A percentile compares a stretch with the other conserved stretches of the same genome.
Conservation (phyloP, 768 basidiomycete genomes). For the Strobilomyces echinocephalus region DNA sequence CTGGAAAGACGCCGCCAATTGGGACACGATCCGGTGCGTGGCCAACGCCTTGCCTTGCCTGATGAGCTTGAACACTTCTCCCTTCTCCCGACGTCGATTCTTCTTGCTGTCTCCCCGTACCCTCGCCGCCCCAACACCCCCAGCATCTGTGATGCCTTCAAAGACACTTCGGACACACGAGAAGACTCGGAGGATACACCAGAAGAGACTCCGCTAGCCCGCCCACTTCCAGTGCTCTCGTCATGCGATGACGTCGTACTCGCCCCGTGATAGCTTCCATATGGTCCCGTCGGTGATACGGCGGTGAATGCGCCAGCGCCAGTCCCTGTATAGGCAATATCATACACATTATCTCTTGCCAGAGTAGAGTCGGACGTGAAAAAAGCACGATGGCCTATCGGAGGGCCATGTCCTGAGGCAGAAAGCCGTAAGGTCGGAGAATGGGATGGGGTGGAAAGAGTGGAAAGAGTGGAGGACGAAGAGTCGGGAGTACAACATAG, state of each 20-base stretch:
- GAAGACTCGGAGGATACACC: conserved; percentile 13
- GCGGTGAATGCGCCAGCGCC: conserved; percentile 14
- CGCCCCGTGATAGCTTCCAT: conserved; percentile 19
- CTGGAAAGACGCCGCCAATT: not conserved
- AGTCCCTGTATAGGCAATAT: conserved; percentile 9
- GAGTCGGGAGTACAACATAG: not conserved
- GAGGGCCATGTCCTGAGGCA: not conserved
- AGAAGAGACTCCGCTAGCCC: conserved; percentile 12
- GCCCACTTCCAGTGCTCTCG: conserved; percentile 9
- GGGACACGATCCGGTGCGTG: conserved; percentile 11
- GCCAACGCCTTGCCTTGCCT: not conserved
- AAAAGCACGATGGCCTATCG: not conserved
- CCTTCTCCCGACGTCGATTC: not conserved
- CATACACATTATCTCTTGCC: conserved; percentile 8
- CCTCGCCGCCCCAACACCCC: not conserved
- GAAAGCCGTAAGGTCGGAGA: not conserved
- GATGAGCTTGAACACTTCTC: not conserved
- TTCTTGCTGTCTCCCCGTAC: not conserved
- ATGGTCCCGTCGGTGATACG: conserved; percentile 22
- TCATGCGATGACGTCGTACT: conserved; percentile 20
- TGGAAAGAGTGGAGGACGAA: conserved; percentile 6
- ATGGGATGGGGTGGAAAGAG: not conserved
- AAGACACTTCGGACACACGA: not conserved
- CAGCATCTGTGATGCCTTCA: not conserved
- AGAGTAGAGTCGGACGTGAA: not conserved